Conservation (phyloP, 169 alveolate genomes). For the Neospora caninum region DNA sequence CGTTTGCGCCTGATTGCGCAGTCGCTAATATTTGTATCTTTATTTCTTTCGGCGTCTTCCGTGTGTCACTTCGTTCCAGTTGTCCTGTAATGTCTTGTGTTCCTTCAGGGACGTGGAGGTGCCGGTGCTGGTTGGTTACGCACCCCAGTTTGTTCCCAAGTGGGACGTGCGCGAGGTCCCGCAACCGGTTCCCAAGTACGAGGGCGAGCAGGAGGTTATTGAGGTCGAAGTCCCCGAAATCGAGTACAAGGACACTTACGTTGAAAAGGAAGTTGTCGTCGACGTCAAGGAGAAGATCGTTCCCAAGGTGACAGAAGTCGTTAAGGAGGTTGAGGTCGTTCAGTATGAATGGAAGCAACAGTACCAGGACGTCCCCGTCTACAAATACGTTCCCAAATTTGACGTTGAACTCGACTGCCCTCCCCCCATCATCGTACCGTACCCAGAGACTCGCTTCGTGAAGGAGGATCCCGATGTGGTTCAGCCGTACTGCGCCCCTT, state of each 20-base stretch:
- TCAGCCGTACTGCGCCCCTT: slow-evolving; percentile 57
- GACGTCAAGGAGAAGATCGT: slow-evolving; percentile 85
- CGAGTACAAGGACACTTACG: slow-evolving; percentile 81
- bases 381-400: slow-evolving; percentile 85
- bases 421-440: slow-evolving; percentile 86
- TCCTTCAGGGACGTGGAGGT: slow-evolving; percentile 76
- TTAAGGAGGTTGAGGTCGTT: slow-evolving; percentile 83
- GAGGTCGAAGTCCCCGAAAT: slow-evolving; percentile 86
- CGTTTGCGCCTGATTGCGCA: too few relatives aligned
- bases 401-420: slow-evolving; percentile 89
- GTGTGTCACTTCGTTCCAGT: not conserved
- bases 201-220: slow-evolving; percentile 85
- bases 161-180: slow-evolving; percentile 89
- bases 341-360: slow-evolving; percentile 86
- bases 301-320: slow-evolving; percentile 85
- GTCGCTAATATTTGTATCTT: too few relatives aligned
- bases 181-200: slow-evolving; percentile 84
- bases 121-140: slow-evolving; percentile 83
- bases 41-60: not conserved
- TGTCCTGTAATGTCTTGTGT: not conserved
- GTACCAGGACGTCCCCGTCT: slow-evolving; percentile 86
- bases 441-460: slow-evolving; percentile 79
- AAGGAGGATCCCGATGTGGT: slow-evolving; percentile 68
- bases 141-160: slow-evolving; percentile 84
- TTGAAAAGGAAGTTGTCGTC: slow-evolving; percentile 87